These are phyloP conservation scores for Pezizomycotina sp. DNA, from an alignment of 2,329 filamentous ascomycete species.

Conservation along the genomic window DNA sequence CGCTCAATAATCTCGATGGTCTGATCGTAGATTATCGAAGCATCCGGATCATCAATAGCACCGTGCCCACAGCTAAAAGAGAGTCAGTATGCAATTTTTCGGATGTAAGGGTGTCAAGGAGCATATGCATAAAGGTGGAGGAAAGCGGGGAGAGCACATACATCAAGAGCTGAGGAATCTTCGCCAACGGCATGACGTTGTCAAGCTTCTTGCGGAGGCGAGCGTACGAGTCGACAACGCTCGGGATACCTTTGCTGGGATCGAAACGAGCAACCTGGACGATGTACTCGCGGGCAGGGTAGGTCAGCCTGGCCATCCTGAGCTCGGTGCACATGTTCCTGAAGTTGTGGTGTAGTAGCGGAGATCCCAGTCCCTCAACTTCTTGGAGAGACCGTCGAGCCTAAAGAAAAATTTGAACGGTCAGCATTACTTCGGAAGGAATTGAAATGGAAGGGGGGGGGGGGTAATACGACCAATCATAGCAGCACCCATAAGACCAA, in stretches of 20 bases:
- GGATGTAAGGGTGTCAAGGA: not conserved
- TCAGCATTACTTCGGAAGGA: constrained; percentile 8
- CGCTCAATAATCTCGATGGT: constrained; percentile 51
- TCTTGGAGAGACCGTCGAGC: constrained; percentile 68
- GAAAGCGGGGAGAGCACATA: constrained; percentile 26
- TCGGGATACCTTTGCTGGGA: constrained; percentile 64
- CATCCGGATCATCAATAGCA: constrained; percentile 67
- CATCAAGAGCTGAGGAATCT: constrained; percentile 56
- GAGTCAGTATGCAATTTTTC: constrained; percentile 4
- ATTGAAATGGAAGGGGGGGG: not conserved
- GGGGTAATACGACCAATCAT: constrained; percentile 46
- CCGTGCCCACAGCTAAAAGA: constrained; percentile 47
- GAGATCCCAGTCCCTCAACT: constrained; percentile 50
- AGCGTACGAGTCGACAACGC: constrained; percentile 59
- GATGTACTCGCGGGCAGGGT: constrained; percentile 51
- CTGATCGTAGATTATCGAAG: constrained; percentile 52
- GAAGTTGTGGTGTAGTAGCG: constrained; percentile 60
- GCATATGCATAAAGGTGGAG: too few relatives aligned
- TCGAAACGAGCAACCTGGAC: constrained; percentile 70
- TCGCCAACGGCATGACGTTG: constrained; percentile 33
- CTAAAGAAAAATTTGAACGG: constrained; percentile 27
- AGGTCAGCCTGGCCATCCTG: constrained; percentile 42
- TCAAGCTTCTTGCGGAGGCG: constrained; percentile 50
- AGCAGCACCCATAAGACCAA: constrained; percentile 62
- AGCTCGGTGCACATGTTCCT: constrained; percentile 44